Evolutionary conservation across 2,329 filamentous ascomycete genomes (phyloP).

Genomic region (Aspergillus texensis): DNA sequence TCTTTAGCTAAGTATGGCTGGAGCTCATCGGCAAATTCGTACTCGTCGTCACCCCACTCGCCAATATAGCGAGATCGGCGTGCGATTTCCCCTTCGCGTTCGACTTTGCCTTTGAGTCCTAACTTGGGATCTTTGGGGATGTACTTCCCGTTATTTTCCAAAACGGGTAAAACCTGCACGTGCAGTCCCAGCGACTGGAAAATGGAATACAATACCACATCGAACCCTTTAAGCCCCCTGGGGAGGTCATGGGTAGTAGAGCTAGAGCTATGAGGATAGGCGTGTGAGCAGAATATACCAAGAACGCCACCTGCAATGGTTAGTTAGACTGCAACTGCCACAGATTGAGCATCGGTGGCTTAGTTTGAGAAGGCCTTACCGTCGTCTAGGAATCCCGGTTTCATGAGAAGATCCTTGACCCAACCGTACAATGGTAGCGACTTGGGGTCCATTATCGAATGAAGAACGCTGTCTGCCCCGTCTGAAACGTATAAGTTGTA

Average conservation of each 20-base stretch:
- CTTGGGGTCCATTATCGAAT: conserved; percentile 33
- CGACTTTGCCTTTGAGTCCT: background rate
- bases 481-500: conserved; percentile 59
- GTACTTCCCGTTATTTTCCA: conserved; percentile 7
- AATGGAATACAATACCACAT: conserved; percentile 46
- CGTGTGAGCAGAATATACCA: conserved; percentile 51
- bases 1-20: background rate
- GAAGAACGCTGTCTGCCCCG: conserved; percentile 22
- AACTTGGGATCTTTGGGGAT: background rate
- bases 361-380: conserved; percentile 23
- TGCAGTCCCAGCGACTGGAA: conserved; percentile 38
- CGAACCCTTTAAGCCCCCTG: conserved; percentile 49
- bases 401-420: conserved; percentile 33
- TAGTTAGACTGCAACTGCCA: background rate
- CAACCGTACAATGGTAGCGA: conserved; percentile 40
- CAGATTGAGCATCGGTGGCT: no score
- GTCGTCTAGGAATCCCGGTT: conserved; percentile 41
- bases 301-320: conserved; percentile 44
- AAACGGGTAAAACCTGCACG: conserved; percentile 34
- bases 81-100: background rate
- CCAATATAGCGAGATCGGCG: background rate
- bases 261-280: conserved; percentile 48
- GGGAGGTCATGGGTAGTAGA: conserved; percentile 31
- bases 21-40: background rate
- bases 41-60: background rate